Evolutionary conservation across 345 rosid species (phyloP).

Genomic region (Syzygium oleosum): DNA sequence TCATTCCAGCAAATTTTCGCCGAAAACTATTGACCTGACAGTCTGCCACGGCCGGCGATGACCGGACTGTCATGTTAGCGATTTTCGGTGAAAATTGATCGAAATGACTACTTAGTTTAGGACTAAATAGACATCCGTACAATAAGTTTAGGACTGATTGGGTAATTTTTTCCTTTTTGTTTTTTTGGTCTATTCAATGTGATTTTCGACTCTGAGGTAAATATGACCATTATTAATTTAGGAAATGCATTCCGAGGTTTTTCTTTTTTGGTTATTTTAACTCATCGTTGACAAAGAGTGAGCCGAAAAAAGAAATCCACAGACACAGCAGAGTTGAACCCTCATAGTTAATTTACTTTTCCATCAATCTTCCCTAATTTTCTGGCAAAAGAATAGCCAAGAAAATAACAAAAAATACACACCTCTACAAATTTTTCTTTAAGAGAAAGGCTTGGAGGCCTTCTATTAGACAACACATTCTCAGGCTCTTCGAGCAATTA

Average conservation of each 20-base stretch:
- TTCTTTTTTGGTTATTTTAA: too few species aligned
- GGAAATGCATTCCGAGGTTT: neutral
- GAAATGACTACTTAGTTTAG: neutral
- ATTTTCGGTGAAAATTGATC: accelerated
- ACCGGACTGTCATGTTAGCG: accelerated
- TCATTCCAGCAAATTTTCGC: neutral
- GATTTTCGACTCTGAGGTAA: neutral
- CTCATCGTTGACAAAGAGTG: neutral
- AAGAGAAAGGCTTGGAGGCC: neutral
- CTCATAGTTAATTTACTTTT: neutral
- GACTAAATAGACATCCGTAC: accelerated
- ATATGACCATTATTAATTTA: neutral
- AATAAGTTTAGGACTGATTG: neutral
- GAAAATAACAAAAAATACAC: neutral
- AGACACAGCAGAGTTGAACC: neutral
- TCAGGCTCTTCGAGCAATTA: neutral
- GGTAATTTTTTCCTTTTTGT: neutral
- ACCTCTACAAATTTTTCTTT: neutral
- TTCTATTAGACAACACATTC: neutral
- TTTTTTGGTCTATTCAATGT: neutral
- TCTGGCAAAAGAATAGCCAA: neutral
- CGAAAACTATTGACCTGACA: accelerated
- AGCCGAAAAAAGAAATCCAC: neutral
- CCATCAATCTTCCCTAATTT: neutral
- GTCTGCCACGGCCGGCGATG: neutral